Evolutionary conservation across 306 rosid genomes (phyloP), one percentile per base, ranked within the genome.

Genomic region (Glycine soja): DNA sequence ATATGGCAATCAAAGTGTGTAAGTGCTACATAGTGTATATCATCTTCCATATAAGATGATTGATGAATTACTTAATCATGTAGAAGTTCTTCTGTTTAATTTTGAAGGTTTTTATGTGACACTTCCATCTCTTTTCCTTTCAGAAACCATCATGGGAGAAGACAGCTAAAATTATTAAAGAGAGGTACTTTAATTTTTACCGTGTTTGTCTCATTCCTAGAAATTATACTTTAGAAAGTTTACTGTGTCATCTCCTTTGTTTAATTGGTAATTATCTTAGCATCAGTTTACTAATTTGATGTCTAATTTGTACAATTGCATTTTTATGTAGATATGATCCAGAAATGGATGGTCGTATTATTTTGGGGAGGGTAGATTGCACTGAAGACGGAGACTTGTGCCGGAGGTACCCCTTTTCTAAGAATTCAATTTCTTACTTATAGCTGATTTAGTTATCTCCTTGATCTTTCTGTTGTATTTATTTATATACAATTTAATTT

Each of bases 121-220:
- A 40, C 69, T 62, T 74, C 76, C 63, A 43, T 82, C 85, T 78
- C 72, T 83, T 24, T 70, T 64, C 83, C 63, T 68, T 85, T 40
- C 93, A 96, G 99, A 96, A 77, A 90, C 97, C 97, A 72, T 91
- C 99, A 59, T 96, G 99, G 99, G 99, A 96, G 83, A 96, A 90
- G 88, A 91, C 98, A 13, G 90, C 99, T 83, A 93, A 89, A 87
- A 87, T 82, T 79, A 86, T 89, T 36, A 86, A 85, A 88, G 97
- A 96, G 77, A 93, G 97, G 99, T 96, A 80, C 75, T 67, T 62
- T 18, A 53, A 75, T 54, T 82, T 72, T 73, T 50, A 40, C 36
- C 12, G 50, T 74, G 57, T 74, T 71, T 76, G 53, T 81, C 75
- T 81, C 77, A 13, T 14, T 58, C 52, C 43, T 63, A 83, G 75